Evolutionary conservation across 2,329 filamentous ascomycete genomes (phyloP).

Genomic region (Setomelanomma holmii): DNA sequence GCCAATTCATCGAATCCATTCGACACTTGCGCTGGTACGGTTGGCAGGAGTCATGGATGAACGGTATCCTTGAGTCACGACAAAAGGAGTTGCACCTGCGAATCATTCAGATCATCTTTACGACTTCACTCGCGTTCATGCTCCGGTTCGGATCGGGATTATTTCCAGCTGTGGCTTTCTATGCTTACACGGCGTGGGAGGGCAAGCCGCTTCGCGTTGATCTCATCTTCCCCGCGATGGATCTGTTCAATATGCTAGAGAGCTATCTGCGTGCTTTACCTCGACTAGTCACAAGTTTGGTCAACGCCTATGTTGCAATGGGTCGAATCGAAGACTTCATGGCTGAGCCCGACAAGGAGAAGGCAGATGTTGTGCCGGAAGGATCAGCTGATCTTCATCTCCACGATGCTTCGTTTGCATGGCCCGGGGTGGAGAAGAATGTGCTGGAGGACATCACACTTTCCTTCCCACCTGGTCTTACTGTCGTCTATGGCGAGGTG

Average conservation of each 20-base stretch:
- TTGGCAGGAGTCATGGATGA: constrained; percentile 79
- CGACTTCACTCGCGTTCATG: constrained; percentile 68
- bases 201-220: constrained; percentile 75
- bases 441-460: constrained; percentile 64
- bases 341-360: constrained; percentile 78
- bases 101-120: constrained; percentile 69
- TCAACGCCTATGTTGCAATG: constrained; percentile 85
- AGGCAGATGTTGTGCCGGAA: constrained; percentile 50
- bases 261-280: constrained; percentile 77
- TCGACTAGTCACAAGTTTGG: constrained; percentile 73
- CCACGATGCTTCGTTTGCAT: constrained; percentile 74
- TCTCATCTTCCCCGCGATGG: constrained; percentile 84
- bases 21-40: constrained; percentile 82
- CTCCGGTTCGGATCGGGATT: constrained; percentile 75
- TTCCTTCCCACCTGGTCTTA: constrained; percentile 63
- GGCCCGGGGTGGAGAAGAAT: constrained; percentile 71
- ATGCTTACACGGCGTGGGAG: constrained; percentile 77
- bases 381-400: constrained; percentile 57
- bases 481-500: constrained; percentile 69
- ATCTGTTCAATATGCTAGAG: constrained; percentile 80
- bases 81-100: constrained; percentile 71
- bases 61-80: constrained; percentile 71
- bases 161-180: constrained; percentile 83
- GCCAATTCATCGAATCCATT: constrained; percentile 86
- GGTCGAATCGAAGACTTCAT: constrained; percentile 86